Conservation (phyloP, 169 alveolate genomes). For the Plasmodium malariae region DNA sequence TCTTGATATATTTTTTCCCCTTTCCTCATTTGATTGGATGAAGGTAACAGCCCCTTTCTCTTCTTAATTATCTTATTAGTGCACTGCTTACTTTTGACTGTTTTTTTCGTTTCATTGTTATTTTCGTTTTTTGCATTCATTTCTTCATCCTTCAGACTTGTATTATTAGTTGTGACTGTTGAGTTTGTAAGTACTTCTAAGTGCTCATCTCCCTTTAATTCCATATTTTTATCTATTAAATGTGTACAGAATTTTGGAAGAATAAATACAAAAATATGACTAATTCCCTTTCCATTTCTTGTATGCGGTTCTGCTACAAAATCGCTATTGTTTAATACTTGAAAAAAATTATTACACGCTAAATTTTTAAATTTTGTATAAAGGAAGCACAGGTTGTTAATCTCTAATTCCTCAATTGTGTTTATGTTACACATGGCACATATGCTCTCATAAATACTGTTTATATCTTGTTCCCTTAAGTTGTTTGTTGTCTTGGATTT, state of each 20-base stretch:
- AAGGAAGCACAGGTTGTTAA: conserved; percentile 33
- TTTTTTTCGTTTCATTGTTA: conserved; percentile 12
- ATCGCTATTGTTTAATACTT: conserved; percentile 36
- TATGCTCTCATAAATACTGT: conserved; percentile 23
- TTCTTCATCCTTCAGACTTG: conserved; percentile 46
- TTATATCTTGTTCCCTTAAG: conserved; percentile 32
- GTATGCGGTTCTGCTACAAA: conserved; percentile 58
- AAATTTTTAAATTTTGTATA: conserved; percentile 48
- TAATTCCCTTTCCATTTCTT: conserved; percentile 64
- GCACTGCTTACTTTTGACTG: conserved; percentile 3
- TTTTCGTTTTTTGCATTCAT: conserved; percentile 27
- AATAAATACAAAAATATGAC: conserved; percentile 52
- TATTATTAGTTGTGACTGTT: conserved; percentile 30
- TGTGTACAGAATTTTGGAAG: conserved; percentile 33
- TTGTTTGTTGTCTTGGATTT: conserved; percentile 19
- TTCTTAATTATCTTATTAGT: conserved; percentile 28
- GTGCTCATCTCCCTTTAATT: conserved; percentile 1
- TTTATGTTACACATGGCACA: conserved; percentile 56
- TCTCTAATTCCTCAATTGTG: conserved; percentile 36
- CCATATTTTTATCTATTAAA: conserved; percentile 36
- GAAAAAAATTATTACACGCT: conserved; percentile 62
- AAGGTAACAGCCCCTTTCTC: conserved; percentile 24
- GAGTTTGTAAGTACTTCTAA: conserved; percentile 31
- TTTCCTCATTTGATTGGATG: neutral
- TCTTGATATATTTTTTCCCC: conserved; percentile 27